Percentiles rank a stretch among this genome's conserved stretches.
Conservation (phyloP, 1,139 yeast species). For the Pichia sp. region DNA sequence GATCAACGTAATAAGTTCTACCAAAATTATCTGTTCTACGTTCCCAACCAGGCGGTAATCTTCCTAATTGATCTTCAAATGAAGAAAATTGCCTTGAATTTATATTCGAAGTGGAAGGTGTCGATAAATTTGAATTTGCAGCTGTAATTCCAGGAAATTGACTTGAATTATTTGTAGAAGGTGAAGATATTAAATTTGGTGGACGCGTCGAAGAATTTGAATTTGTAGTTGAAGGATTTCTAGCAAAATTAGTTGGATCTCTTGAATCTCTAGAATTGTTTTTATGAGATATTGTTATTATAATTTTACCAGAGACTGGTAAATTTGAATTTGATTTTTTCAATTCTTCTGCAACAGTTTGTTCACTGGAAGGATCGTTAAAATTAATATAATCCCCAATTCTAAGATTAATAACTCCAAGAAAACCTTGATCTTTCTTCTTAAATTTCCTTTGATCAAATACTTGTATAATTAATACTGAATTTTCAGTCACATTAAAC, state of each 20-base stretch:
- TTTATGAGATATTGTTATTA: conserved; percentile 60
- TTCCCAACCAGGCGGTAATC: conserved; percentile 99
- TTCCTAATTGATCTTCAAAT: conserved; percentile 93
- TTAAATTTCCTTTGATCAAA: conserved; percentile 96
- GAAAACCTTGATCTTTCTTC: conserved; percentile 97
- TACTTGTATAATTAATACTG: conserved; percentile 86
- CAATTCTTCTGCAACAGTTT: conserved; percentile 88
- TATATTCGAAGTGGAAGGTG: conserved; percentile 18
- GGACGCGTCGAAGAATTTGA: background rate
- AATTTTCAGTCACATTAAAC: conserved; percentile 68
- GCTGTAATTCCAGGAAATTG: no score
- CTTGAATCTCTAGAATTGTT: conserved; percentile 24
- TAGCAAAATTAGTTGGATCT: conserved; percentile 25
- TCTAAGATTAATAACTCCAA: conserved; percentile 91
- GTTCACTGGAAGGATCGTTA: conserved; percentile 49
- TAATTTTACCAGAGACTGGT: conserved; percentile 87
- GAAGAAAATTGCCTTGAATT: conserved; percentile 66
- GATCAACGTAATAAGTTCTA: conserved; percentile 96
- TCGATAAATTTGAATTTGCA: conserved; percentile 3
- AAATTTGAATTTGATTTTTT: conserved; percentile 88
- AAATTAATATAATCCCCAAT: conserved; percentile 86
- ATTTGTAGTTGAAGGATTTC: background rate
- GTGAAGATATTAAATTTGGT: background rate
- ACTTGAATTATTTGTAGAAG: background rate
- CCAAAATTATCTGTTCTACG: conserved; percentile 96